Percentiles rank a stretch among this genome's conserved stretches.
These are phyloP conservation scores for Stemphylium vesicarium DNA, from an alignment of 2,329 filamentous ascomycete species.

Conservation along the genomic window DNA sequence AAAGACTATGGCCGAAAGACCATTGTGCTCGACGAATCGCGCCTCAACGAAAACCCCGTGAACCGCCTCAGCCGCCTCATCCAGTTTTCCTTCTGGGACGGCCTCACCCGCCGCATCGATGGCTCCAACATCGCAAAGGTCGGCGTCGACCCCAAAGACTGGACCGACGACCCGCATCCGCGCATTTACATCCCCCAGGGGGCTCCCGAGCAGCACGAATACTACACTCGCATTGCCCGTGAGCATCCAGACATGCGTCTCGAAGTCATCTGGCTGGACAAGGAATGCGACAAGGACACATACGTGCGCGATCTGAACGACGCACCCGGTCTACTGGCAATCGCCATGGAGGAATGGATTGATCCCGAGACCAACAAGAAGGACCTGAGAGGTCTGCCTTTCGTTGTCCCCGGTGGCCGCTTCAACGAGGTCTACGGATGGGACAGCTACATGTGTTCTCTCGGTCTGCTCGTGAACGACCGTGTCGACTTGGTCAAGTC, in stretches of 20 bases:
- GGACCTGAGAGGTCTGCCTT: slow-evolving; percentile 80
- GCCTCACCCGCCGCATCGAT: slow-evolving; percentile 6
- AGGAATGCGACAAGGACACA: slow-evolving; percentile 75
- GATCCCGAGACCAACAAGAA: slow-evolving; percentile 72
- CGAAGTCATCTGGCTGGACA: slow-evolving; percentile 81
- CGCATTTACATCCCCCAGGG: slow-evolving; percentile 89
- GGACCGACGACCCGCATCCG: slow-evolving; percentile 86
- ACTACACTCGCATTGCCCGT: slow-evolving; percentile 81
- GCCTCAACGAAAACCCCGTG: slow-evolving; percentile 94
- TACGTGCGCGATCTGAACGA: slow-evolving; percentile 83
- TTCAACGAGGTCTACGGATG: slow-evolving; percentile 99
- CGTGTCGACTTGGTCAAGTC: slow-evolving; percentile 86
- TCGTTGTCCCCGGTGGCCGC: slow-evolving; percentile 94
- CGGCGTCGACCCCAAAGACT: slow-evolving; percentile 91
- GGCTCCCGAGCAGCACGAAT: slow-evolving; percentile 85
- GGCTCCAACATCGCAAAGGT: slow-evolving; percentile 80
- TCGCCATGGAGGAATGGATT: slow-evolving; percentile 80
- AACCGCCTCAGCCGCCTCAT: slow-evolving; percentile 86
- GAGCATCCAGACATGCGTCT: slow-evolving; percentile 83
- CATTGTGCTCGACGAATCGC: slow-evolving; percentile 88
- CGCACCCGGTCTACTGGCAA: slow-evolving; percentile 85
- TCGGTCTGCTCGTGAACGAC: slow-evolving; percentile 86
- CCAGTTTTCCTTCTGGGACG: slow-evolving; percentile 86
- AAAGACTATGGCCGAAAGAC: slow-evolving; percentile 88
- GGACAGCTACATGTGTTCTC: slow-evolving; percentile 98